Evolutionary conservation across 2,329 filamentous ascomycete species (phyloP).

Genomic region (Exophiala calicioides): DNA sequence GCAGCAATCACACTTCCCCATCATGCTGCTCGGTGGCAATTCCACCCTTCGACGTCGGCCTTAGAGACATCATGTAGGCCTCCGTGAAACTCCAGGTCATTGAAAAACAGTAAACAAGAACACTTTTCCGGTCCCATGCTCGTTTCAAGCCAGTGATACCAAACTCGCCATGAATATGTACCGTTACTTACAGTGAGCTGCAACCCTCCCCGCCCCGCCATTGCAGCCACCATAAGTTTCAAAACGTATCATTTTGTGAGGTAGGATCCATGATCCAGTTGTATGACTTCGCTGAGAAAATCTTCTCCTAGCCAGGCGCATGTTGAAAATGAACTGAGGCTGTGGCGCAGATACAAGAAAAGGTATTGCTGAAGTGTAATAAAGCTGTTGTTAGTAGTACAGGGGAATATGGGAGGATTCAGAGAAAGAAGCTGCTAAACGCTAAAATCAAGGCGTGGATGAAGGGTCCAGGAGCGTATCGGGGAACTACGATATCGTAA

Average conservation of each 20-base stretch:
- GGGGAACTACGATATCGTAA: constrained; percentile 3
- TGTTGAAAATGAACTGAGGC: neutral
- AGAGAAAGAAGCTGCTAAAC: neutral
- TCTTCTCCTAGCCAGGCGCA: neutral
- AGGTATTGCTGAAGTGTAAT: constrained; percentile 3
- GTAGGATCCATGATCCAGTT: neutral
- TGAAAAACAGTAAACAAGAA: constrained; percentile 6
- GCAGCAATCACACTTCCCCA: too few species aligned
- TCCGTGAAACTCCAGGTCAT: neutral
- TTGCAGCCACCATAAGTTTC: constrained; percentile 22
- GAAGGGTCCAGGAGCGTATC: neutral
- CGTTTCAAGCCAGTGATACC: neutral
- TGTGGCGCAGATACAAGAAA: too few species aligned
- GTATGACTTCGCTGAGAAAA: neutral
- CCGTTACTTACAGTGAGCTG: constrained; percentile 24
- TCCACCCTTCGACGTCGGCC: too few species aligned
- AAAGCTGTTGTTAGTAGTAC: constrained; percentile 23
- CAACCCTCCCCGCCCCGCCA: constrained; percentile 23
- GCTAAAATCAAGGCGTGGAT: too few species aligned
- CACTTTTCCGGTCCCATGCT: neutral
- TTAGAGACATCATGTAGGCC: too few species aligned
- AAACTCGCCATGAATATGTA: neutral
- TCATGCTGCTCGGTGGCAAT: too few species aligned
- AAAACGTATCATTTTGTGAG: constrained; percentile 5
- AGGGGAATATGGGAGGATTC: constrained; percentile 14